phyloP scores from a whole-genome alignment of 2,329 filamentous ascomycete genomes.

The Penicillium occitanis region DNA sequence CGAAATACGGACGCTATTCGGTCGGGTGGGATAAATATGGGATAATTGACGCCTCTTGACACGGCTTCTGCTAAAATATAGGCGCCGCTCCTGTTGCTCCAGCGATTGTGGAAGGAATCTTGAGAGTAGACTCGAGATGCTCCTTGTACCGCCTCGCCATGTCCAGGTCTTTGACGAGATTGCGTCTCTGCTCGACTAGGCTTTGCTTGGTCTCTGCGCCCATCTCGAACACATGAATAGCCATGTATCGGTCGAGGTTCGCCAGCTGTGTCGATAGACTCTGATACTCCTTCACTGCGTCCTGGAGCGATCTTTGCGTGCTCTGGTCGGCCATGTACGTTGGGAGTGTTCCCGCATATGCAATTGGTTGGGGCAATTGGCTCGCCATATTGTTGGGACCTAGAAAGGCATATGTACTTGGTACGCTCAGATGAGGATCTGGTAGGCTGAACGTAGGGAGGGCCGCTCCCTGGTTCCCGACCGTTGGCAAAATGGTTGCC shows the following conservation, averaged over 20 bases:
- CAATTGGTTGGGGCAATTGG: background rate
- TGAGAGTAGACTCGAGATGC: conserved; percentile 32
- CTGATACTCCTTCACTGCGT: conserved; percentile 32
- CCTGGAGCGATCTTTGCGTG: conserved; percentile 30
- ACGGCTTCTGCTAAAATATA: background rate
- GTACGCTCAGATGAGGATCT: background rate
- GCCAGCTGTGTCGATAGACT: conserved; percentile 35
- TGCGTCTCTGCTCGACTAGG: conserved; percentile 38
- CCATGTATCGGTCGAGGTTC: conserved; percentile 41
- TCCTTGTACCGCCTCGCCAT: conserved; percentile 38
- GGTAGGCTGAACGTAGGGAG: conserved; percentile 1
- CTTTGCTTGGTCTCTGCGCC: conserved; percentile 35
- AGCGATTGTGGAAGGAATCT: conserved; percentile 3
- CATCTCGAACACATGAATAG: conserved; percentile 40
- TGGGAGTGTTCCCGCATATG: conserved; percentile 20
- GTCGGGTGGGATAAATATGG: background rate
- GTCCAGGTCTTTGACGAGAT: conserved; percentile 40
- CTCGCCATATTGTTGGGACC: background rate
- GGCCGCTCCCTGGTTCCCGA: conserved; percentile 7
- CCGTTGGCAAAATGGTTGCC: conserved; percentile 11
- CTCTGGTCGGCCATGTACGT: conserved; percentile 22
- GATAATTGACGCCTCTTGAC: background rate
- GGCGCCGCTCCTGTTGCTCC: conserved; percentile 1
- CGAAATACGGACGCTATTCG: background rate
- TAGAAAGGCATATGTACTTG: conserved; percentile 20